Conservation (phyloP, 495 filamentous ascomycete species). For the Penicillium ochrochloron region DNA sequence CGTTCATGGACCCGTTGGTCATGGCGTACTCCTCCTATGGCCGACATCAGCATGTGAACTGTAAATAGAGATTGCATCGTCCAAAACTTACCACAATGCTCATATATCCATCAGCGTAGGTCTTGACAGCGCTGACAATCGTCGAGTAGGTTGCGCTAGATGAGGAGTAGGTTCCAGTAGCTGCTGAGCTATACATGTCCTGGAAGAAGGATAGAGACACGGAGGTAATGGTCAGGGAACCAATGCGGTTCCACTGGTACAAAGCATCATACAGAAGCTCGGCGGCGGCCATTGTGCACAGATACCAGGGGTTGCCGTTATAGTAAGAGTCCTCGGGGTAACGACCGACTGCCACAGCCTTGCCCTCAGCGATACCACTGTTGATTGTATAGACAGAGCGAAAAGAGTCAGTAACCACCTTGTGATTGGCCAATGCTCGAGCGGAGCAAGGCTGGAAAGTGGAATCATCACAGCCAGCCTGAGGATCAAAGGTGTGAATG, state of each 20-base stretch:
- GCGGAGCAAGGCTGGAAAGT: slow-evolving; percentile 67
- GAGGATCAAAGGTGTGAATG: slow-evolving; percentile 68
- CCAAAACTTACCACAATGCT: slow-evolving; percentile 46
- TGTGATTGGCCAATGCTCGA: slow-evolving; percentile 66
- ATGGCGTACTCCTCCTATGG: slow-evolving; percentile 44
- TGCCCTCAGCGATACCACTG: slow-evolving; percentile 40
- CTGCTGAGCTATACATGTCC: slow-evolving; percentile 52
- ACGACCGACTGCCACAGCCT: slow-evolving; percentile 68
- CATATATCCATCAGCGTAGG: slow-evolving; percentile 70
- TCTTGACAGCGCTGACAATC: slow-evolving; percentile 57
- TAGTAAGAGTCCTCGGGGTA: slow-evolving; percentile 74
- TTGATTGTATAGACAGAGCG: slow-evolving; percentile 63
- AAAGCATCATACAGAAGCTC: slow-evolving; percentile 69
- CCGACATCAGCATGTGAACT: not conserved
- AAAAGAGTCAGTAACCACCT: slow-evolving; percentile 67
- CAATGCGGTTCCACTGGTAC: slow-evolving; percentile 58
- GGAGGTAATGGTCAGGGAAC: slow-evolving; percentile 56
- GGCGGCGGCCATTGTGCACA: slow-evolving; percentile 65
- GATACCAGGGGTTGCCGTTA: slow-evolving; percentile 70
- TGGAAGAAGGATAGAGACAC: slow-evolving; percentile 61
- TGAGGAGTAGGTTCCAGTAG: slow-evolving; percentile 55
- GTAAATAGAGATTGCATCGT: not conserved
- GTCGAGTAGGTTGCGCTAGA: slow-evolving; percentile 51
- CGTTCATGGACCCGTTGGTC: slow-evolving; percentile 59
- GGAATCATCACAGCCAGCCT: slow-evolving; percentile 52